A percentile compares a stretch with the other conserved stretches of the same genome.
Conservation (phyloP, 2,329 filamentous ascomycete genomes). For the Colletotrichum musae region DNA sequence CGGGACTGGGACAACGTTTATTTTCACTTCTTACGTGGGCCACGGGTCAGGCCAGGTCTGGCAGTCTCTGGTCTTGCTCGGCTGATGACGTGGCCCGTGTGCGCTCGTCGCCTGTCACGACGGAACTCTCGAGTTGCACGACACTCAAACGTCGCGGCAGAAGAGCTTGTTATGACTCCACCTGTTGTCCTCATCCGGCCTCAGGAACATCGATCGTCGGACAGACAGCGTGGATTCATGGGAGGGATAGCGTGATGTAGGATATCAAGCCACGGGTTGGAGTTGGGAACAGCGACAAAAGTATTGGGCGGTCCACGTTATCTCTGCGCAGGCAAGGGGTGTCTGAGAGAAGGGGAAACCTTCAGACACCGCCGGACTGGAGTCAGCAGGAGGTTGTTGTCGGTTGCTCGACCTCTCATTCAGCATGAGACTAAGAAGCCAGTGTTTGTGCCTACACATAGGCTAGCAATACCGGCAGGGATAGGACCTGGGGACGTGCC, state of each 20-base stretch:
- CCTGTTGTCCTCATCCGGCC: too few species aligned
- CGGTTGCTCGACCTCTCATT: too few species aligned
- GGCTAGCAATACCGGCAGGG: conserved; percentile 18
- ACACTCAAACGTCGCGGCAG: too few species aligned
- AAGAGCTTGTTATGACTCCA: too few species aligned
- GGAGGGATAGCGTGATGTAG: background rate
- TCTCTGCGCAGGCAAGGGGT: conserved; percentile 27
- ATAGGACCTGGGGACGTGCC: background rate
- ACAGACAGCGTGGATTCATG: background rate
- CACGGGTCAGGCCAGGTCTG: background rate
- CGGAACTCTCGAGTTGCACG: too few species aligned
- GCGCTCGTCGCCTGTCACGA: too few species aligned
- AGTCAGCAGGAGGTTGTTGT: background rate
- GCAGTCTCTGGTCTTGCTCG: background rate
- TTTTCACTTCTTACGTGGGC: background rate
- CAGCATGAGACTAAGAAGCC: background rate
- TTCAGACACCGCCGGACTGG: conserved; percentile 2
- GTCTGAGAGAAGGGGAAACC: conserved; percentile 4
- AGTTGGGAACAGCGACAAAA: background rate
- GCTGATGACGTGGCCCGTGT: too few species aligned
- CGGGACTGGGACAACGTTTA: background rate
- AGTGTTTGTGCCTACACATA: background rate
- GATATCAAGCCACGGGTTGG: background rate
- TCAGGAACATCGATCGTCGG: too few species aligned
- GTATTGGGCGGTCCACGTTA: background rate